phyloP scores from a whole-genome alignment of 2,329 filamentous ascomycete genomes.

The Bipolaris zeicola region DNA sequence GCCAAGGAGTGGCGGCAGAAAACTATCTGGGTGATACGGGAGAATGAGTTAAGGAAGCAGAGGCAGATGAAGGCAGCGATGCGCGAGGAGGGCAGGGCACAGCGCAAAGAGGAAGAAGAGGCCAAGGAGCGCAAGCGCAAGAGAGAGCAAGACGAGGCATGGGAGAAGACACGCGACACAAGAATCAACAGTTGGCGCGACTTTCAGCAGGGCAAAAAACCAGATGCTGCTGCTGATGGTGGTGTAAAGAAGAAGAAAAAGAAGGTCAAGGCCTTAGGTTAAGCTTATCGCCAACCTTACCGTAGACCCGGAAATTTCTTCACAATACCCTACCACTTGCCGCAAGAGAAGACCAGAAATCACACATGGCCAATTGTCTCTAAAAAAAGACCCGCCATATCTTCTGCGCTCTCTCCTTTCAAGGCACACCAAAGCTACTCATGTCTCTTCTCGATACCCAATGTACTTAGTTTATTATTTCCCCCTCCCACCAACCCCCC shows the following conservation, averaged over 20 bases:
- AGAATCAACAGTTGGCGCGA: slow-evolving; percentile 93
- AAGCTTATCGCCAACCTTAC: slow-evolving; percentile 14
- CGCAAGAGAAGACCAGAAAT: background rate
- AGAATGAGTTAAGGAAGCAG: slow-evolving; percentile 84
- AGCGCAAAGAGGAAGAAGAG: slow-evolving; percentile 85
- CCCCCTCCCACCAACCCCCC: too few species aligned
- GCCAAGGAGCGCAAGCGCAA: slow-evolving; percentile 64
- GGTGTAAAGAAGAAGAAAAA: slow-evolving; percentile 56
- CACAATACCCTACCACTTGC: background rate
- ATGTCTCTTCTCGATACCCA: too few species aligned
- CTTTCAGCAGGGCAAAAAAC: slow-evolving; percentile 71
- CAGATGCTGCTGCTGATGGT: slow-evolving; percentile 56
- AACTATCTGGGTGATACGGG: slow-evolving; percentile 84
- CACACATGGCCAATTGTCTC: background rate
- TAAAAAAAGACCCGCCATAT: background rate
- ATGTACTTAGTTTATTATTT: too few species aligned
- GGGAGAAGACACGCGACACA: slow-evolving; percentile 90
- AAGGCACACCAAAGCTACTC: too few species aligned
- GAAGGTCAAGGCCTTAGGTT: slow-evolving; percentile 60
- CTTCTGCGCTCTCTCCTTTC: background rate
- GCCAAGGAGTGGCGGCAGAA: slow-evolving; percentile 87
- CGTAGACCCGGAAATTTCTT: background rate
- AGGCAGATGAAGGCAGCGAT: slow-evolving; percentile 91
- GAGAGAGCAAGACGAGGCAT: slow-evolving; percentile 90
- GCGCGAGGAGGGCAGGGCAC: slow-evolving; percentile 92